Base-by-base conservation (phyloP, 768 basidiomycete genomes). In the Suillus subalutaceus region DNA sequence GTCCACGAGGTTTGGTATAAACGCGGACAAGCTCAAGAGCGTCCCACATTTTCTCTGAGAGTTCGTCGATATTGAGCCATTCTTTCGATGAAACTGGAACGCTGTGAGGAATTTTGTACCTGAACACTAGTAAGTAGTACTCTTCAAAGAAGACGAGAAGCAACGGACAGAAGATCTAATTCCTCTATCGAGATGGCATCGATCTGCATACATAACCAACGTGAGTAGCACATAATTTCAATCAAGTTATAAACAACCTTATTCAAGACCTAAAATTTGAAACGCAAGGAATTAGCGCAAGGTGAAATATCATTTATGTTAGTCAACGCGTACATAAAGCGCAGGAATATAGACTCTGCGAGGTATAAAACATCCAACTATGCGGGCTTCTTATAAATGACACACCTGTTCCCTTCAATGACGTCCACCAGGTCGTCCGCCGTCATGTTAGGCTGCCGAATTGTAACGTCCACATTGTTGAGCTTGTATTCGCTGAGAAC, bases 101-200 rank as follows among this genome's bases (percentile, higher is more conserved):
- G 53, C 93, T 95, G 77, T 93, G 86, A 3, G 97, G 97, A 66
- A 99, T 99, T 79, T 94, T 93, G 82, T 96, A 94, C 67, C 86
- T 89, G 69, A n/a, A 43, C 16, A 43, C 44, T 48, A 64, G 66
- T 30, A 40, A 63, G 58, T 44, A n/a, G 32, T 23, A 53, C 13
- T 61, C 40, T 50, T 26, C 32, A 40, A 53, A 7, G 48, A 53
- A 26, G 38, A n/a, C 7, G 1, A 41, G 38, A 52, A 53, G 57
- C 10, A 62, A 82, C 87, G 71, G 71, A 95, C 83, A 97, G 79
- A 64, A 97, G 85, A 78, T 98, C 97, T 32, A 99, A 87, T 79
- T 99, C 97, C 77, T 99, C 97, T 78, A 99, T 97, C 63, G 94
- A 96, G 73, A 98, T 99, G 23, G 94, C 97, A 77, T 99, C 97